Evolutionary conservation across 1,284 basidiomycete genomes (phyloP).

Genomic region (Microbotryomycetes sp.): DNA sequence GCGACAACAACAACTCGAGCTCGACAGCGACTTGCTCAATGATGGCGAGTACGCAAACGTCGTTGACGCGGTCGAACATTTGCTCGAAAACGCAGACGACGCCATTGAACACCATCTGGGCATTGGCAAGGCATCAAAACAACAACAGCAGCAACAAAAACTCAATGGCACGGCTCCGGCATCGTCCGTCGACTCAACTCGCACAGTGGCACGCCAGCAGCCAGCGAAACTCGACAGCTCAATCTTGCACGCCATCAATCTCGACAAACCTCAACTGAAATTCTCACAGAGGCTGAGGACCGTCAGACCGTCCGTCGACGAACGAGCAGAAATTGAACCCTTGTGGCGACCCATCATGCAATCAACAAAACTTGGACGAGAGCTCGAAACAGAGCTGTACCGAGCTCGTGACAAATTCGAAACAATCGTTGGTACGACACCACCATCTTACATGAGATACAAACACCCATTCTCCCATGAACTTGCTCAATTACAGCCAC

Average conservation of each 20-base stretch:
- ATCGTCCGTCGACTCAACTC: neutral
- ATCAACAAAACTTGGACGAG: conserved; percentile 4
- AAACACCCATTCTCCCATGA: conserved; percentile 30
- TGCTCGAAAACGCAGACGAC: conserved; percentile 65
- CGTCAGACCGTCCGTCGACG: conserved; percentile 51
- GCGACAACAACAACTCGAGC: conserved; percentile 35
- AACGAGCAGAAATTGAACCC: conserved; percentile 52
- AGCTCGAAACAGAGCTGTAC: conserved; percentile 19
- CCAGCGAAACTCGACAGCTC: conserved; percentile 2
- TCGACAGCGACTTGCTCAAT: conserved; percentile 67
- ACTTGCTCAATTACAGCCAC: conserved; percentile 19
- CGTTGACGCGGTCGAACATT: conserved; percentile 72
- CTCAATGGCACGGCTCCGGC: conserved; percentile 5
- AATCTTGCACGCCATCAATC: conserved; percentile 22
- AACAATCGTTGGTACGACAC: conserved; percentile 8
- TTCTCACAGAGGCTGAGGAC: conserved; percentile 60
- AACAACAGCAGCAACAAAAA: conserved; percentile 1
- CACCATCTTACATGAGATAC: conserved; percentile 23
- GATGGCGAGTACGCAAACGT: conserved; percentile 73
- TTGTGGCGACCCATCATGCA: conserved; percentile 15
- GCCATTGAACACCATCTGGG: conserved; percentile 27
- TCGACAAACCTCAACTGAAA: conserved; percentile 64
- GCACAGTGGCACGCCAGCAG: neutral
- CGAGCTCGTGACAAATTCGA: conserved; percentile 9
- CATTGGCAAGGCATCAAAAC: conserved; percentile 22